Evolutionary conservation across 495 filamentous ascomycete species (phyloP), one percentile per base, ranked within the genome.

Genomic region (Aspergillus sclerotioniger): DNA sequence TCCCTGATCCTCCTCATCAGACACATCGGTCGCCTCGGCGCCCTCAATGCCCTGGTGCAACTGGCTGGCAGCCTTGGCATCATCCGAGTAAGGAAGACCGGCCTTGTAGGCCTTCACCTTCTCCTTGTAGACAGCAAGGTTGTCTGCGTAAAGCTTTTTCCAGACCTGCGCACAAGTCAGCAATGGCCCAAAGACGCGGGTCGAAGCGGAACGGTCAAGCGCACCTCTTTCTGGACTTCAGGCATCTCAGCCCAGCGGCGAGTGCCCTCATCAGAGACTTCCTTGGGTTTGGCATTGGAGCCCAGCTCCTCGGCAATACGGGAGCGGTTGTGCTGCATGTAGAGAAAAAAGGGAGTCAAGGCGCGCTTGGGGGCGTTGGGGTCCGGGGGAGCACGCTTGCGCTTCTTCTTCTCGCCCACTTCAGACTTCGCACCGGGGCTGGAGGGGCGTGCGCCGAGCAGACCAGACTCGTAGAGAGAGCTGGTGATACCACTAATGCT

Each of bases 341-440:
- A 98, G 33, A 97, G 77, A 78, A 98, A 96, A 75, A 91, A 97
- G 0, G 94, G 91, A 16, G 94, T 97, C 60, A 96, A 70, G 19
- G 94, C 91, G 16, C 92, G 84, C 82, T 96, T 96, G 51, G 94
- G 94, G 12, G 92, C 91, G 69, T 96, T 95, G 57, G 93, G 93
- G 70, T 98, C 95, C 62, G 87, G 88, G 43, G 76, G 73, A 15
- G 82, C 85, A 58, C 90, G 87, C 84, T 92, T 94, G 78, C 90
- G 90, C 69, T 90, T 90, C 79, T 89, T 90, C 79, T 87, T 90
- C 52, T 77, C 75, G 75, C 83, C 84, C 52, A 83, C 80, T 10
- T 82, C 82, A 6, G 77, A 71, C 53, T 67, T 69, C 45, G 60
- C 67, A 1, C 69, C 76, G 49, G 74, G 70, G 65, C 65, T 74